These are phyloP conservation scores for Leccinellum rugosiceps DNA, from an alignment of 768 basidiomycete species.

Conservation along the genomic window DNA sequence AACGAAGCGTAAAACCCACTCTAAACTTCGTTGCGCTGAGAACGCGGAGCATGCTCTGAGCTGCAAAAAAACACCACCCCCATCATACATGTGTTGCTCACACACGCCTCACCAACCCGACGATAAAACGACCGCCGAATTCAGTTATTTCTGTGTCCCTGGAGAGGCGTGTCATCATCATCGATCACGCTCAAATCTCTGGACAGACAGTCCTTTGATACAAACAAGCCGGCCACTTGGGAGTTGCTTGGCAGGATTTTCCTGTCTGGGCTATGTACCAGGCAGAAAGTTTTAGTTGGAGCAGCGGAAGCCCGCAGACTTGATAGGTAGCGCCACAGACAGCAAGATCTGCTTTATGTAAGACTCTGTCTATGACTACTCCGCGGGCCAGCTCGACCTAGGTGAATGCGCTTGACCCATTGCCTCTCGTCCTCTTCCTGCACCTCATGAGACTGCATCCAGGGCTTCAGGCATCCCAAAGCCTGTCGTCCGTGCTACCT, in stretches of 20 bases:
- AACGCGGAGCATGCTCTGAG: conserved; percentile 27
- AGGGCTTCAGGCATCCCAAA: conserved; percentile 34
- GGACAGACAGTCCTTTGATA: conserved; percentile 23
- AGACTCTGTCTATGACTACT: conserved; percentile 3
- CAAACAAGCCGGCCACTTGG: conserved; percentile 5
- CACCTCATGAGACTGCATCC: conserved; percentile 28
- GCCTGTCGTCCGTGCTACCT: conserved; percentile 51
- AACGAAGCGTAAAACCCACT: not conserved
- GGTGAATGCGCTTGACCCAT: conserved; percentile 6
- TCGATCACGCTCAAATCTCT: conserved; percentile 7
- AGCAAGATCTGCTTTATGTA: conserved; percentile 16
- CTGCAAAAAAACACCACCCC: not conserved
- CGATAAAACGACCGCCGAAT: conserved; percentile 3
- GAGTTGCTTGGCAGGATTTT: not conserved
- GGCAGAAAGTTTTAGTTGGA: conserved; percentile 1
- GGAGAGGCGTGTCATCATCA: conserved; percentile 6
- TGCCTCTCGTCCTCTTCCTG: not conserved
- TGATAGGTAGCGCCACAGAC: conserved; percentile 15
- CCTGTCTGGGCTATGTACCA: not conserved
- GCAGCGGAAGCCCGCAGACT: conserved; percentile 1
- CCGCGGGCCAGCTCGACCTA: conserved; percentile 12
- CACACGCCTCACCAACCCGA: not conserved
- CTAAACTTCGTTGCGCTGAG: not conserved
- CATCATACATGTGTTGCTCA: not conserved
- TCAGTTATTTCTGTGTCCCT: conserved; percentile 10